Percentiles rank a stretch among this genome's conserved stretches.
These are phyloP conservation scores for Melastoma candidum DNA, from an alignment of 441 rosid species.

Conservation along the genomic window DNA sequence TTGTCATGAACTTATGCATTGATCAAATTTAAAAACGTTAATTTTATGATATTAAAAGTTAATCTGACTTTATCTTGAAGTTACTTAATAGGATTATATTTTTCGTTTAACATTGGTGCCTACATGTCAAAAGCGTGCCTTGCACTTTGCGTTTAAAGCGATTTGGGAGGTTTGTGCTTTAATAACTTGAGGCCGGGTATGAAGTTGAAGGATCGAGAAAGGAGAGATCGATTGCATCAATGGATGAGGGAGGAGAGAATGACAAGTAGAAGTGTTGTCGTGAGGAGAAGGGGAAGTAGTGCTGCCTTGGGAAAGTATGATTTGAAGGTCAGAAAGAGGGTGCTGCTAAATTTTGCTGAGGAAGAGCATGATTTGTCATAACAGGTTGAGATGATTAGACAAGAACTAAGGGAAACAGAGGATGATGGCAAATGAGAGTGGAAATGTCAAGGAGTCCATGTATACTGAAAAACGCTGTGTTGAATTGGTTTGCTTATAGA, in stretches of 20 bases:
- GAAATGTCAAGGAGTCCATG: slow-evolving; percentile 30
- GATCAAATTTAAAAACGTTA: too few relatives aligned
- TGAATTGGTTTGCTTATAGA: slow-evolving; percentile 3
- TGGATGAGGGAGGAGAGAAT: slow-evolving; percentile 15
- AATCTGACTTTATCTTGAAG: too few relatives aligned
- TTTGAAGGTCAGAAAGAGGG: slow-evolving; percentile 56
- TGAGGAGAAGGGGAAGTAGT: slow-evolving; percentile 44
- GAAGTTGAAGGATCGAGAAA: neutral
- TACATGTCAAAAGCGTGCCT: too few relatives aligned
- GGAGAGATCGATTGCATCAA: slow-evolving; percentile 7
- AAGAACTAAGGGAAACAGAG: slow-evolving; percentile 38
- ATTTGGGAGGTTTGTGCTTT: too few relatives aligned
- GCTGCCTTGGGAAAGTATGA: slow-evolving; percentile 75
- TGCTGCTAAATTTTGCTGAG: slow-evolving; percentile 42
- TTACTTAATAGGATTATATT: too few relatives aligned
- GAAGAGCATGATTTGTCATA: slow-evolving; percentile 42
- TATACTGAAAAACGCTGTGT: slow-evolving; percentile 55
- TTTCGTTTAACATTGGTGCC: too few relatives aligned
- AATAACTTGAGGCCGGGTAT: slow-evolving; percentile 24
- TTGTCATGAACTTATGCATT: too few relatives aligned
- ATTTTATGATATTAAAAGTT: too few relatives aligned
- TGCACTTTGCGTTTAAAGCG: too few relatives aligned
- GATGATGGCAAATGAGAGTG: slow-evolving; percentile 27
- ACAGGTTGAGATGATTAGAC: slow-evolving; percentile 52
- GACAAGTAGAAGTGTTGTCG: slow-evolving; percentile 32